These are phyloP conservation scores for Litsea cubeba DNA, from an alignment of 164 flowering plant genomes.

Conservation along the genomic window DNA sequence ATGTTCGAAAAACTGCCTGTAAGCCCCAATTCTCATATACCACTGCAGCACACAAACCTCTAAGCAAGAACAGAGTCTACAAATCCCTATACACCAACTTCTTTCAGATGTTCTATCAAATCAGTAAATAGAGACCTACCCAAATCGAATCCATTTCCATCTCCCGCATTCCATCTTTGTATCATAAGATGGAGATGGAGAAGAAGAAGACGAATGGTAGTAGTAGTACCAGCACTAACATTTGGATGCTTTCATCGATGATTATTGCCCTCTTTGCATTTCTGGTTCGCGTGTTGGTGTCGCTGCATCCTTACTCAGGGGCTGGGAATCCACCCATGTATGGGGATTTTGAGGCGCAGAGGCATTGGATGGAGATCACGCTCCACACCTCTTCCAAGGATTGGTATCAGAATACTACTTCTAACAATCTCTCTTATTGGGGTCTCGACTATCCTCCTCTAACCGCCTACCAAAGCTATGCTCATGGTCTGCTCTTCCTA, in stretches of 20 bases:
- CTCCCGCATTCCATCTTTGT: too few species aligned
- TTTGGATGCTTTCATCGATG: not conserved
- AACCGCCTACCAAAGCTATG: constrained; percentile 89
- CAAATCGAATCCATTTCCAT: too few species aligned
- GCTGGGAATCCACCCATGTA: constrained; percentile 79
- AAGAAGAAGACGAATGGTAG: not conserved
- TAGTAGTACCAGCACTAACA: not conserved
- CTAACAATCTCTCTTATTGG: constrained; percentile 82
- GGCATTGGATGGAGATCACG: constrained; percentile 99
- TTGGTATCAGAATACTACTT: constrained; percentile 69
- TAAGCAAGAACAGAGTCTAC: too few species aligned
- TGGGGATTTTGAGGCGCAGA: constrained; percentile 92
- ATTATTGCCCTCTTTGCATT: constrained; percentile 43
- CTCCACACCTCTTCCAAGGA: constrained; percentile 50
- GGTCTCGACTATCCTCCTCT: constrained; percentile 97
- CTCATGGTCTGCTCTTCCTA: constrained; percentile 62
- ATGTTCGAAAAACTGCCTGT: too few species aligned
- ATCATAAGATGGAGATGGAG: not conserved
- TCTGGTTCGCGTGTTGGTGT: constrained; percentile 52
- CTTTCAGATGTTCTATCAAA: too few species aligned
- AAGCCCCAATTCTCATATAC: too few species aligned
- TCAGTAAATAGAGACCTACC: too few species aligned
- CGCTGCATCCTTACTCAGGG: constrained; percentile 82
- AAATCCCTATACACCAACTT: too few species aligned
- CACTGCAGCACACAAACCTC: too few species aligned